A percentile compares a stretch with the other conserved stretches of the same genome.
phyloP scores from a whole-genome alignment of 371 early-diverging fungal genomes.

The Mortierella sp. region DNA sequence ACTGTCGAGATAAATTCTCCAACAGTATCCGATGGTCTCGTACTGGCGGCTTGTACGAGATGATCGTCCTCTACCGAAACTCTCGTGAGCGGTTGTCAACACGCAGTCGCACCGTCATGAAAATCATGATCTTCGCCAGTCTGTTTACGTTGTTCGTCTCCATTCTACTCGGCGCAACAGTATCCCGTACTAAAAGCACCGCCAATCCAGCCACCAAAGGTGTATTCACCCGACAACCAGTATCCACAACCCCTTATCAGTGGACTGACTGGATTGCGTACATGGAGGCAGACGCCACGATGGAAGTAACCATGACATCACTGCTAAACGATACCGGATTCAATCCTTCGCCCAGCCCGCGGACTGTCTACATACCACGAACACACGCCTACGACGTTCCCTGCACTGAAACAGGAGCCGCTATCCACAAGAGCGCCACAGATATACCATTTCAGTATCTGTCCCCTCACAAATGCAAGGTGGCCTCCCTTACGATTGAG shows the following conservation, averaged over 20 bases:
- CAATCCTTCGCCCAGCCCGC: not conserved
- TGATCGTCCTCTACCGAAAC: conserved; percentile 6
- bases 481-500: not conserved
- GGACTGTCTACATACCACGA: conserved; percentile 11
- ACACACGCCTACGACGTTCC: not conserved
- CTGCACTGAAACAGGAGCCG: conserved; percentile 1
- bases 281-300: conserved; percentile 14
- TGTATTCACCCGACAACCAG: not conserved
- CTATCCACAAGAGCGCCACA: no score
- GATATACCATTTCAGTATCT: not conserved
- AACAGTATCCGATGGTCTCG: conserved; percentile 29
- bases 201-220: not conserved
- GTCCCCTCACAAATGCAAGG: not conserved
- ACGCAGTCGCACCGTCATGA: conserved; percentile 5
- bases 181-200: not conserved
- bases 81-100: not conserved
- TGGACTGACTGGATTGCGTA: conserved; percentile 10
- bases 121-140: not conserved
- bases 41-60: conserved; percentile 19
- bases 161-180: not conserved
- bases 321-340: conserved; percentile 6
- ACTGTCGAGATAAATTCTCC: not conserved
- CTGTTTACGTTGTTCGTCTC: conserved; percentile 1
- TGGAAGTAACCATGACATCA: not conserved
- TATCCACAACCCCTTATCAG: not conserved